phyloP scores from a whole-genome alignment of 169 alveolate genomes.

The Theileria equi region DNA sequence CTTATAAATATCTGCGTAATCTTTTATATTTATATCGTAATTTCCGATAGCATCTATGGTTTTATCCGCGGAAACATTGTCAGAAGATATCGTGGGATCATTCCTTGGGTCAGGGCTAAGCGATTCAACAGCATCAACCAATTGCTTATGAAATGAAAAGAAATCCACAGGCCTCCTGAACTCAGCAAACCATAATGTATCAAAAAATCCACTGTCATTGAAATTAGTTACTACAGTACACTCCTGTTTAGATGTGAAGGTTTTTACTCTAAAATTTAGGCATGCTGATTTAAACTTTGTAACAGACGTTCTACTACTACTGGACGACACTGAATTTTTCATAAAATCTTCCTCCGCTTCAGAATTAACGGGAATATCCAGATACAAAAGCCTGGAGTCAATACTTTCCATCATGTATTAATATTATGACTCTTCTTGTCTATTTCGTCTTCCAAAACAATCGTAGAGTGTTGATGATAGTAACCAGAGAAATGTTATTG shows the following conservation, averaged over 20 bases:
- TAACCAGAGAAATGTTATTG: slow-evolving; percentile 34
- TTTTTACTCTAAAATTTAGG: not conserved
- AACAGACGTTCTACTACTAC: not conserved
- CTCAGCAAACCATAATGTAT: slow-evolving; percentile 17
- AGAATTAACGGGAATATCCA: not conserved
- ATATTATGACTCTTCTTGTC: not conserved
- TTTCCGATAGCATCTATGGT: too few species aligned
- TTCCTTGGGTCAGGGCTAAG: too few species aligned
- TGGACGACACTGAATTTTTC: too few species aligned
- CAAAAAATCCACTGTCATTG: not conserved
- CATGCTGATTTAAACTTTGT: not conserved
- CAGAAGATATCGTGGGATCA: too few species aligned
- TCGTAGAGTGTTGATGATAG: slow-evolving; percentile 11
- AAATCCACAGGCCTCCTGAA: slow-evolving; percentile 13
- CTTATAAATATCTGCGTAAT: too few species aligned
- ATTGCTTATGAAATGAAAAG: too few species aligned
- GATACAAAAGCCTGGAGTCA: not conserved
- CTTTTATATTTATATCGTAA: too few species aligned
- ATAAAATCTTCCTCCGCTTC: not conserved
- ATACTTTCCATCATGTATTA: not conserved
- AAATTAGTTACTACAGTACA: not conserved
- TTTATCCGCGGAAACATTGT: too few species aligned
- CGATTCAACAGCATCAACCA: too few species aligned
- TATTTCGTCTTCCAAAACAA: slow-evolving; percentile 2
- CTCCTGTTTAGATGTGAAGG: not conserved